These are phyloP conservation scores for Sugiyamaella xylanicola DNA, from an alignment of 1,139 yeast species.

Conservation along the genomic window DNA sequence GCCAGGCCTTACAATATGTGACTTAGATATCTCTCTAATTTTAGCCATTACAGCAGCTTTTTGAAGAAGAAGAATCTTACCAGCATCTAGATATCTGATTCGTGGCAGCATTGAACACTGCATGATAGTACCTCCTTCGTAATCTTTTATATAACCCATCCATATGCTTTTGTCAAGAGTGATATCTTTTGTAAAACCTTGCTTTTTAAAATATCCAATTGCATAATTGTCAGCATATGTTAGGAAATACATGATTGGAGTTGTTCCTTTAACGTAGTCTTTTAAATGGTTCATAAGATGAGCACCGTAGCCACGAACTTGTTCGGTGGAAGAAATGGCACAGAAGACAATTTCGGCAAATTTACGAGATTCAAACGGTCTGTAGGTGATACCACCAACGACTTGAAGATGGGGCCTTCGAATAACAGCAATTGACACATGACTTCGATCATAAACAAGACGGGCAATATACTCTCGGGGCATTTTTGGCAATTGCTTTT, in stretches of 20 bases:
- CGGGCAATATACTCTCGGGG: conserved; percentile 96
- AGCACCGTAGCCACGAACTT: conserved; percentile 97
- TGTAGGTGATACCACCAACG: conserved; percentile 95
- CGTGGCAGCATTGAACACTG: conserved; percentile 93
- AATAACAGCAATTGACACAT: conserved; percentile 93
- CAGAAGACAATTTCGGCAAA: conserved; percentile 98
- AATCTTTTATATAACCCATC: conserved; percentile 99
- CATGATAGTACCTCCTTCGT: conserved; percentile 98
- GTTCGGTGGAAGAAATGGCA: conserved; percentile 96
- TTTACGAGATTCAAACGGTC: conserved; percentile 86
- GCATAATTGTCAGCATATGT: conserved; percentile 99
- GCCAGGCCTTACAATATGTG: conserved; percentile 83
- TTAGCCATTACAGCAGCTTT: conserved; percentile 89
- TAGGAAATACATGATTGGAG: conserved; percentile 81
- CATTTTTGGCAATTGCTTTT: conserved; percentile 97
- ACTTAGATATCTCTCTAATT: conserved; percentile 74
- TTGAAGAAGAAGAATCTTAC: conserved; percentile 80
- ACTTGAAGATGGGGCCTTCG: conserved; percentile 82
- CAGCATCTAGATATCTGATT: conserved; percentile 84
- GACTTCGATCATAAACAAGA: conserved; percentile 90
- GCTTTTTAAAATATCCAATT: conserved; percentile 96
- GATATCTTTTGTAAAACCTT: conserved; percentile 95
- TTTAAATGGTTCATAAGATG: conserved; percentile 97
- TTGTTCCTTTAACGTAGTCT: conserved; percentile 89
- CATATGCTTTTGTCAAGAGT: conserved; percentile 81